These are phyloP conservation scores for Forsythia viridissima DNA, from an alignment of 257 asterid species.

Conservation along the genomic window DNA sequence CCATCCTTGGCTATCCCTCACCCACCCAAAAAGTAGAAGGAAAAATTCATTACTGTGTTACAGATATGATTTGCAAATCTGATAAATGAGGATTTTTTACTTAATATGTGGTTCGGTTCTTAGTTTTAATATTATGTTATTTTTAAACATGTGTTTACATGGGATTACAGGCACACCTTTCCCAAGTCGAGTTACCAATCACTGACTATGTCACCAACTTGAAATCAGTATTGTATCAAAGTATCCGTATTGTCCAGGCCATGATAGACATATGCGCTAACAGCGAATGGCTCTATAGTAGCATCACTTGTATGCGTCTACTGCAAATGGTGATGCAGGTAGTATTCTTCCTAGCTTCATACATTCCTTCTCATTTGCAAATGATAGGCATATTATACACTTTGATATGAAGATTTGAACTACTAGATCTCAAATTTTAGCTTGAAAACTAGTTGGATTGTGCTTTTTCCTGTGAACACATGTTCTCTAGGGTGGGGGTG, in stretches of 20 bases:
- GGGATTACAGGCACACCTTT: slow-evolving; percentile 85
- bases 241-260: slow-evolving; percentile 95
- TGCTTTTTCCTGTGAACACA: neutral
- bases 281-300: slow-evolving; percentile 97
- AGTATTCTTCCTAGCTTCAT: slow-evolving; percentile 13
- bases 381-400: neutral
- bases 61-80: neutral
- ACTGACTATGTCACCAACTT: slow-evolving; percentile 90
- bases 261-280: slow-evolving; percentile 98
- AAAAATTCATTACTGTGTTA: neutral
- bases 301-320: slow-evolving; percentile 85
- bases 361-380: neutral
- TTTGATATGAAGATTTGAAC: neutral
- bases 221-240: slow-evolving; percentile 94
- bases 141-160: slow-evolving; percentile 21
- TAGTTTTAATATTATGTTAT: slow-evolving; percentile 16
- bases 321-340: slow-evolving; percentile 99
- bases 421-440: neutral
- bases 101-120: slow-evolving; percentile 12
- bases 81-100: slow-evolving; percentile 9
- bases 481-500: neutral
- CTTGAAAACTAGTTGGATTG: neutral
- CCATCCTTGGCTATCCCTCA: slow-evolving; percentile 21
- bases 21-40: neutral
- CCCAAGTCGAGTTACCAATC: slow-evolving; percentile 77